phyloP scores from a whole-genome alignment of 2,329 filamentous ascomycete species.

The Penicillium sp. region DNA sequence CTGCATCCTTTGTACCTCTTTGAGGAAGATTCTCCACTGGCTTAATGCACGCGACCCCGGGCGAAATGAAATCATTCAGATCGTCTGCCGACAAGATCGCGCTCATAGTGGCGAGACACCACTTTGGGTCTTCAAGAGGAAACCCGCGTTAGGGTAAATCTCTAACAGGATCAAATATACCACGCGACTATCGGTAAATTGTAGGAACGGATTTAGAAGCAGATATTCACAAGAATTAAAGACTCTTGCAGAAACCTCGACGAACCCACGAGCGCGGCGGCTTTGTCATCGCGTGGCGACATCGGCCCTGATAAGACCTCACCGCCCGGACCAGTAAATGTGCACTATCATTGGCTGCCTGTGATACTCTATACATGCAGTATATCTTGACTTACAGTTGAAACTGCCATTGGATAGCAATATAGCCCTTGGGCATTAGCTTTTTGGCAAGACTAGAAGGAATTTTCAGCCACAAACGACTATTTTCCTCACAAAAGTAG shows the following conservation, averaged over 20 bases:
- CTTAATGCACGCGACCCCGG: constrained; percentile 96
- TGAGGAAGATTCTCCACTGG: constrained; percentile 86
- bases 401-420: too few species aligned
- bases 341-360: constrained; percentile 9
- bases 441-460: too few species aligned
- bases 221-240: background rate
- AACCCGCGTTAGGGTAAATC: constrained; percentile 7
- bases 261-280: constrained; percentile 19
- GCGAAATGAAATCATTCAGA: constrained; percentile 98
- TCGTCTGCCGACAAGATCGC: constrained; percentile 96
- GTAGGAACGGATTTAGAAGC: background rate
- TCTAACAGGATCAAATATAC: background rate
- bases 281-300: constrained; percentile 37
- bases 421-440: too few species aligned
- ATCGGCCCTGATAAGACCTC: constrained; percentile 29
- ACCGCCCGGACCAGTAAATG: constrained; percentile 20
- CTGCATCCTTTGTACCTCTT: constrained; percentile 49
- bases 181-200: background rate
- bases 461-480: too few species aligned
- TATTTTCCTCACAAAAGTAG: too few species aligned
- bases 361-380: constrained; percentile 5
- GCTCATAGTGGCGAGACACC: constrained; percentile 64
- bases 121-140: constrained; percentile 10
- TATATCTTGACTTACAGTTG: too few species aligned
- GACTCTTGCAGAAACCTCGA: constrained; percentile 5